A percentile compares a stretch with the other conserved stretches of the same genome.
Evolutionary conservation across 2,329 filamentous ascomycete genomes (phyloP).

Genomic region (Pseudogymnoascus sp.): DNA sequence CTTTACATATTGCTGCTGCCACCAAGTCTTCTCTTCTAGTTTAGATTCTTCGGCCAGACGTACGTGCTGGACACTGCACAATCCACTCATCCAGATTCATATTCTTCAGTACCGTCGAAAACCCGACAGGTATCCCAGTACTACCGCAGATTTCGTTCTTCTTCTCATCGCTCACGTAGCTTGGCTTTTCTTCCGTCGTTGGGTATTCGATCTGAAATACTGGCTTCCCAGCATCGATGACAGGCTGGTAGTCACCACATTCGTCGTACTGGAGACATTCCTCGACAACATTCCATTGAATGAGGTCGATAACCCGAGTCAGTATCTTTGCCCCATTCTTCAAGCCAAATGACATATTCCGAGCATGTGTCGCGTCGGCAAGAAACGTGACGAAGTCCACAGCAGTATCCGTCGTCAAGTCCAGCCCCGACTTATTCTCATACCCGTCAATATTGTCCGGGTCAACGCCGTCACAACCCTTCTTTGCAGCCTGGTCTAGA

Average conservation of each 20-base stretch:
- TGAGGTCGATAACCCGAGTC: not conserved
- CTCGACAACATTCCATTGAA: slow-evolving; percentile 34
- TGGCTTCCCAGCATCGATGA: slow-evolving; percentile 55
- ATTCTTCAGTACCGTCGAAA: slow-evolving; percentile 7
- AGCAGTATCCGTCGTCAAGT: slow-evolving; percentile 49
- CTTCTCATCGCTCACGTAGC: not conserved
- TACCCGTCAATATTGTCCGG: slow-evolving; percentile 67
- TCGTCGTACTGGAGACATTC: slow-evolving; percentile 56
- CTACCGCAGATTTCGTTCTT: not conserved
- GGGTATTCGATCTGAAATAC: slow-evolving; percentile 70
- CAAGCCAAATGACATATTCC: slow-evolving; percentile 56
- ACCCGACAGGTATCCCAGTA: not conserved
- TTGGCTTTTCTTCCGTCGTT: slow-evolving; percentile 22
- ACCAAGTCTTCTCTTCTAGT: not conserved
- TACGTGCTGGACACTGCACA: not conserved
- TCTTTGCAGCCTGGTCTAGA: slow-evolving; percentile 51
- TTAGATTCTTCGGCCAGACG: not conserved
- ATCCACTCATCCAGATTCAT: slow-evolving; percentile 5
- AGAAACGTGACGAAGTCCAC: slow-evolving; percentile 56
- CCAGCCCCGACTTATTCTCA: slow-evolving; percentile 57
- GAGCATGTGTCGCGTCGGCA: slow-evolving; percentile 43
- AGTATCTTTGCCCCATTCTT: slow-evolving; percentile 51
- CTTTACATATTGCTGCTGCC: not conserved
- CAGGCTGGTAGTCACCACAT: slow-evolving; percentile 50
- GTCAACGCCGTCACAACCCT: slow-evolving; percentile 64